Evolutionary conservation across 768 basidiomycete genomes (phyloP), one percentile per base, ranked within the genome.

Genomic region (Xerocomus brunneocitrinus): DNA sequence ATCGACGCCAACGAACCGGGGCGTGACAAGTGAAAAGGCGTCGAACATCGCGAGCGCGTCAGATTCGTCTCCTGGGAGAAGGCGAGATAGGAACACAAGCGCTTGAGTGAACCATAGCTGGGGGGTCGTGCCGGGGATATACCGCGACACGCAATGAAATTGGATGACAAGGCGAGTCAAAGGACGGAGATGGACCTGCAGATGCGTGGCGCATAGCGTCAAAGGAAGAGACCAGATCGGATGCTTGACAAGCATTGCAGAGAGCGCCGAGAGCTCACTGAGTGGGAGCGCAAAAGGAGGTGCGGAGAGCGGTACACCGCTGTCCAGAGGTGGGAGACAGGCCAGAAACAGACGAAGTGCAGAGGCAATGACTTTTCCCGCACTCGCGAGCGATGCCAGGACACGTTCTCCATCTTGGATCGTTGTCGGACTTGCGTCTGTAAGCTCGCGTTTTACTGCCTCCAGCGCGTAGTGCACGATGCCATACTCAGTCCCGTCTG

Each of bases 51-150:
- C 65, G 24, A 73, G 58, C 0, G 80, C 85, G 34, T 71, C 62
- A 1, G 79, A 79, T 64, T 95, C 93, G 57, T 95, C 88, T 12
- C 92, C 91, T 0, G 87, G 88, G 12, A 83, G 71, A 24, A 86
- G 72, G 32, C 77, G 71, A 13, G 70, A 58, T 1, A 89, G 59
- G 43, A 88, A 76, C 0, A 79, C 70, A 32, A 85, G 76, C 3
- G 82, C 80, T 57, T 87, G 85, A 0, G 82, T 81, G 36, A 85
- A 71, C 87, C 88, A 89, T 19, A 84, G 63, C 50, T 82, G 76
- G 28, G 76, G 70, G 4, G 79, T 69, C n/a, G 77, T 77, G 22
- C 70, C 77, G 5, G 87, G 85, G 12, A 83, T 73, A 12, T 74
- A 66, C 27, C 76, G 74, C 2, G 83, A 87, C n/a, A 89, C 69